Evolutionary conservation across 257 asterid genomes (phyloP).

Genomic region (Ocimum tenuiflorum): DNA sequence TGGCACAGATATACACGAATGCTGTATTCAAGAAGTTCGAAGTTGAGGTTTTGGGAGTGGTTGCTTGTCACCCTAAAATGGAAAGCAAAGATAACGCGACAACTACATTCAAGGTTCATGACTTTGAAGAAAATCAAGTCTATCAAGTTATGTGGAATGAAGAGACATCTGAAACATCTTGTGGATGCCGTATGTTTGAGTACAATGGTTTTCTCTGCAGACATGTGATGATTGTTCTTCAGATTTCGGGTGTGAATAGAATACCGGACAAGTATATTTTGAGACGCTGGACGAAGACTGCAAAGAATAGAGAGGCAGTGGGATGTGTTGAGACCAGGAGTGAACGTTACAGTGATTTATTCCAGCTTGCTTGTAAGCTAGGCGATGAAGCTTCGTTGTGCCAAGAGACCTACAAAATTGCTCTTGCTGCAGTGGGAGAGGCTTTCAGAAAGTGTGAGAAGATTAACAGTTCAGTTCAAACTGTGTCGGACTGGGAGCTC

Average conservation of each 20-base stretch:
- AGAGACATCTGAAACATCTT: slow-evolving; percentile 30
- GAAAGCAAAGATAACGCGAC: slow-evolving; percentile 28
- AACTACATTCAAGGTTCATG: slow-evolving; percentile 37
- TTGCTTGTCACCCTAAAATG: slow-evolving; percentile 48
- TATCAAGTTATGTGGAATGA: slow-evolving; percentile 38
- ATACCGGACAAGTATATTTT: slow-evolving; percentile 42
- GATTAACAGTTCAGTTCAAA: slow-evolving; percentile 18
- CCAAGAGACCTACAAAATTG: slow-evolving; percentile 31
- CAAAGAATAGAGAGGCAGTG: slow-evolving; percentile 27
- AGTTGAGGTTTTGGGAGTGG: slow-evolving; percentile 53
- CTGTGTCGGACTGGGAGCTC: background rate
- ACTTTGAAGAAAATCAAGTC: slow-evolving; percentile 37
- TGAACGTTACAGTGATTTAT: slow-evolving; percentile 27
- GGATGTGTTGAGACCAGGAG: slow-evolving; percentile 23
- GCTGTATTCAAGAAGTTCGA: slow-evolving; percentile 49
- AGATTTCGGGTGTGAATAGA: slow-evolving; percentile 38
- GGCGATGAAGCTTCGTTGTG: slow-evolving; percentile 40
- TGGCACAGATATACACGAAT: slow-evolving; percentile 41
- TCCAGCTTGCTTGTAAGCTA: slow-evolving; percentile 26
- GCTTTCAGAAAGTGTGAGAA: slow-evolving; percentile 32
- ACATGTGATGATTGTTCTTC: slow-evolving; percentile 53
- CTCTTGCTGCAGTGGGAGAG: slow-evolving; percentile 26
- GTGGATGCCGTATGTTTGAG: slow-evolving; percentile 44
- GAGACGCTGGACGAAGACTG: slow-evolving; percentile 44
- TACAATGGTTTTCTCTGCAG: slow-evolving; percentile 42